Evolutionary conservation across 371 early-diverging fungal species (phyloP), one percentile per base, ranked within the genome.

Genomic region (Mortierella sp.): DNA sequence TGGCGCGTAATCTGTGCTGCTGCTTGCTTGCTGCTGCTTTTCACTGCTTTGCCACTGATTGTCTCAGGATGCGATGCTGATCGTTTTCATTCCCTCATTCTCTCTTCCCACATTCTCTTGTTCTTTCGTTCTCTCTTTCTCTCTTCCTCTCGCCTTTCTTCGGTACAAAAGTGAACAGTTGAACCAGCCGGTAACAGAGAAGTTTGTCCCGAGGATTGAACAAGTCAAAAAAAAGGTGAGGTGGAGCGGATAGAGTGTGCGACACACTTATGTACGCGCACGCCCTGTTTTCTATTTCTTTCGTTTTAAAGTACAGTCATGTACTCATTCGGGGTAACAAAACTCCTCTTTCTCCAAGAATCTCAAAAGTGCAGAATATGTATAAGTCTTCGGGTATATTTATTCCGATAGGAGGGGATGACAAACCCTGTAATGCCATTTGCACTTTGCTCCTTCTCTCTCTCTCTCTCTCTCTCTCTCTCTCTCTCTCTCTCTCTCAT

Each of bases 1-100:
- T 26, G 24, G 60, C 38, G 65, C 65, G 65, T 65, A 38, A 38
- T 65, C 68, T 65, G 68, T 63, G 63, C 63, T 63, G 63, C 63
- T 60, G 57, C 26, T 60, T 60, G 60, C 34, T 57, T 57, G 11
- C 28, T 28, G n/a, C 1, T 28, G 7, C 26, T 58, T 8, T 58
- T 28, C 28, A 16, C 34, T 34, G 60, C 60, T 60, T 31, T 34
- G 31, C 55, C 55, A 19, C 31, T 63, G 63, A 31, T 31, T 16
- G 34, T 63, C 31, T 19, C 31, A 63, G 31, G 34, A 16, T 13
- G 60, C 0, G n/a, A 60, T 1, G 14, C 63, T 28, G 63, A 28
- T 1, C 63, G 31, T 31, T 31, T 28, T 19, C 16, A 5, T 16
- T 19, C 16, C 31, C 31, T 60, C 26, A 28, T 26, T 26, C 58